Evolutionary conservation across 768 basidiomycete species (phyloP), one percentile per base, ranked within the genome.

Genomic region (Gyrodon lividus): DNA sequence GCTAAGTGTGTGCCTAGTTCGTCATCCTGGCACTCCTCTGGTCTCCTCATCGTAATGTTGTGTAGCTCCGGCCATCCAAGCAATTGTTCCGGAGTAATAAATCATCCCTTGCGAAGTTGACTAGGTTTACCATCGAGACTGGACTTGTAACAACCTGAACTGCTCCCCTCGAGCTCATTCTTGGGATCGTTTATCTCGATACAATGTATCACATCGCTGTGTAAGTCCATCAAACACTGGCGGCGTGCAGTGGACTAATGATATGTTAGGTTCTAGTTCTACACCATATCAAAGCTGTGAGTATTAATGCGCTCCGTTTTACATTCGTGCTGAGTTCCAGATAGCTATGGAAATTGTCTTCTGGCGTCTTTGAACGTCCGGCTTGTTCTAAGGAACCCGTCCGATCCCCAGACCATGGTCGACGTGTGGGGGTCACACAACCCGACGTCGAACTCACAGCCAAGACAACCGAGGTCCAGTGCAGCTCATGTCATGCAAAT

Each of bases 91-190:
- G 8, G 13, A 30, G 28, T 4, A 54, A 17, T 13, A 57, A 40
- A 4, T 54, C 43, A 2, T 39, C 19, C 4, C 16, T 59, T 6
- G 23, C 35, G 37, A 55, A 49, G 23, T 31, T 64, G 6, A 66
- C 55, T 2, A 63, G 34, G 44, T 38, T 66, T 12, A 59, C 62
- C n/a, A 44, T 64, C 13, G 63, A 66, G 31, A 66, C 62, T 0
- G 65, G 65, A 3, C 47, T 58, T 12, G 42, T 64, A 9, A 66
- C 64, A 10, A 52, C 62, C 4, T 35, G 42, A 3, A 54, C 64
- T 1, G 55, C 56, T 0, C 43, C 64, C 13, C 16, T 58, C 1
- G 63, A 66, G 33, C 44, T 64, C 2, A 26, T 59, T 9, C 41
- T 66, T 6, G 56, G 45, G 3, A 5, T 50, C 2, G 40, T 39